Evolutionary conservation across 352 stramenopile genomes (phyloP), one percentile per base, ranked within the genome.

Genomic region (Pythium phragmitis): DNA sequence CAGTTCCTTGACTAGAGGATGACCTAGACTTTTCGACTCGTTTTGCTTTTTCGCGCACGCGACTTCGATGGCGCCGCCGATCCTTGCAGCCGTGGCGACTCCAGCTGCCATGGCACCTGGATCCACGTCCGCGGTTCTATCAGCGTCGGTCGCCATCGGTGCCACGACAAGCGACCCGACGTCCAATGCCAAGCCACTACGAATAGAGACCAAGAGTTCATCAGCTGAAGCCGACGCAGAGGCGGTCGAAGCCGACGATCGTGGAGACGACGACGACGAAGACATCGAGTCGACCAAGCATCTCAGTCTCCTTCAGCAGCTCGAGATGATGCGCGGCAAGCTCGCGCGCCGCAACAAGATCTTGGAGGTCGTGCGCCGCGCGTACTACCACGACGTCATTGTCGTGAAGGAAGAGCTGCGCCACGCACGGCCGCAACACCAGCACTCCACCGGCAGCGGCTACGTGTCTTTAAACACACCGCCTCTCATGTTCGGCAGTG

Each of bases 361-460:
- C 58, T 72, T 92, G 21, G 84, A 92, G 37, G 74, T 89, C 36
- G 84, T 92, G 55, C 80, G 85, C 2, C 75, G 77, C 13, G 83
- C 84, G 2, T 94, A 94, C 65, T 91, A 92, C 61, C 82, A 88
- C 53, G 84, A 92, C 65, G 76, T 94, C 26, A 80, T 94, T 59
- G 59, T 89, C n/a, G 74, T 94, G 46, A 94, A 94, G 58, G 85
- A 94, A 43, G 80, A 91, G 46, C 65, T 94, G 14, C 82, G 78
- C 1, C 73, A 84, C 21, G 42, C 14, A 49, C 56, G 33, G n/a
- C 36, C 37, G 12, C 57, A 60, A 28, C 26, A 30, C 1, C 26
- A 30, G 26, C 26, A 30, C 26, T 34, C 39, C 47, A 48, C 48
- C 47, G 48, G 21, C 34, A 39, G 34, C 34, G 11, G 3, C 34